Evolutionary conservation across 2,329 filamentous ascomycete genomes (phyloP), one percentile per base, ranked within the genome.

Genomic region (Penicillium sp.): DNA sequence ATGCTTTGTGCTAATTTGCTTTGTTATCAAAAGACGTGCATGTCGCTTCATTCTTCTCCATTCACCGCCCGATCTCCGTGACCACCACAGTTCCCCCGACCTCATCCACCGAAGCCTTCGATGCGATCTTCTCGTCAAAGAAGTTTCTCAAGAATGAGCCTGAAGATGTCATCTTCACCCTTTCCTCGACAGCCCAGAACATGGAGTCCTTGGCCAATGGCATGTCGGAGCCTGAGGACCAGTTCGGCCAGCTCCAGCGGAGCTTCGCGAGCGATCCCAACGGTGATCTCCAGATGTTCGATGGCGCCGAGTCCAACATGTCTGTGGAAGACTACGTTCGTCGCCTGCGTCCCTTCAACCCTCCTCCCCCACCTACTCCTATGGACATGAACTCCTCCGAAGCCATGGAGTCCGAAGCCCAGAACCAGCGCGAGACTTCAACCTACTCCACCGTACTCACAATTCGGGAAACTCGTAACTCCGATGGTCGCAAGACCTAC

Each of bases 1-100:
- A 29, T 18, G 6, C 26, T 45, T 2, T 12, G 24, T 45, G 43
- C 49, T 51, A 28, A 51, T 36, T 15, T 13, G 9, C n/a, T 28
- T 3, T 29, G 38, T 34, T 28, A 4, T 38, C 16, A 18, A 97
- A 18, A 97, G 94, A 95, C 67, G 82, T 97, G 56, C 87, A 88
- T 58, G 80, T 96, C 42, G 94, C 93, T 7, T 88, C 88, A 54
- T 97, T 99, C 81, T 97, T 97, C 79, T 95, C 92, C 58, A 87
- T 95, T 61, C 90, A 99, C 75, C 86, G 94, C 56, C 94, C 94
- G 42, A 93, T 99, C 67, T 95, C 90, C 50, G 85, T 96, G 60
- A 91, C 87, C 45, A 86, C 87, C 64, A 86, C 87, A 61, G 86
- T 96, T 67, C 94, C 88, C 51, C 85, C 83, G 63, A 78, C 81